These are phyloP conservation scores for Vitis hybrid DNA, from an alignment of 177 flowering plant species.

Conservation along the genomic window DNA sequence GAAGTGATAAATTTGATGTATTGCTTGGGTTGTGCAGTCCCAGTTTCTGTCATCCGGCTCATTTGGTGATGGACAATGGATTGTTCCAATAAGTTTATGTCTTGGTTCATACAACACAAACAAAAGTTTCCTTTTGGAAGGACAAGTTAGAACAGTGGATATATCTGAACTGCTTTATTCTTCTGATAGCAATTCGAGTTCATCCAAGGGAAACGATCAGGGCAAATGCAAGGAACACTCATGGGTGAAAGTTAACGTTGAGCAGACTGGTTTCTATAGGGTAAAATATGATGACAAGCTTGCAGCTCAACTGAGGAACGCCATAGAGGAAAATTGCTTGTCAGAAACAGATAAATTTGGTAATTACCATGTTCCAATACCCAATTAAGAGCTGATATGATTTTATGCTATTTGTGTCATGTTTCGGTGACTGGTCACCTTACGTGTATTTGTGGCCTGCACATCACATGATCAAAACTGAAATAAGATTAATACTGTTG, in stretches of 20 bases:
- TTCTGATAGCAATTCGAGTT: background rate
- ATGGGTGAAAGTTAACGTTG: slow-evolving; percentile 36
- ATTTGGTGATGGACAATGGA: slow-evolving; percentile 27
- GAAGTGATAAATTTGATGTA: background rate
- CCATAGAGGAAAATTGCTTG: slow-evolving; percentile 26
- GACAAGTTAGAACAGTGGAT: slow-evolving; percentile 17
- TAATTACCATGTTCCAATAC: slow-evolving; percentile 1
- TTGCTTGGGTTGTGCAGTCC: slow-evolving; percentile 19
- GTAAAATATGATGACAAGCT: slow-evolving; percentile 38
- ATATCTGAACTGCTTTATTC: slow-evolving; percentile 18
- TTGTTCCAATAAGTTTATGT: slow-evolving; percentile 29
- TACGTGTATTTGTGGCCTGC: too few relatives aligned
- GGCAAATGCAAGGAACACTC: slow-evolving; percentile 4
- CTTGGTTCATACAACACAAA: slow-evolving; percentile 23
- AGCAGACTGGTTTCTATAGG: slow-evolving; percentile 38
- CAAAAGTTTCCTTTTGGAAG: slow-evolving; percentile 26
- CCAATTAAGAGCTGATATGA: too few relatives aligned
- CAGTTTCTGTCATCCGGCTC: slow-evolving; percentile 29
- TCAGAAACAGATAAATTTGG: slow-evolving; percentile 32
- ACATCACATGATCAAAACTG: too few relatives aligned
- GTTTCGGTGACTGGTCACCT: too few relatives aligned
- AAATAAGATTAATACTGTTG: too few relatives aligned
- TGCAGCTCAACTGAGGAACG: slow-evolving; percentile 21
- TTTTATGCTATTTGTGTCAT: too few relatives aligned
- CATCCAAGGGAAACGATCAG: background rate